Evolutionary conservation across 441 rosid genomes (phyloP).

Genomic region (Adansonia madagascariensis): DNA sequence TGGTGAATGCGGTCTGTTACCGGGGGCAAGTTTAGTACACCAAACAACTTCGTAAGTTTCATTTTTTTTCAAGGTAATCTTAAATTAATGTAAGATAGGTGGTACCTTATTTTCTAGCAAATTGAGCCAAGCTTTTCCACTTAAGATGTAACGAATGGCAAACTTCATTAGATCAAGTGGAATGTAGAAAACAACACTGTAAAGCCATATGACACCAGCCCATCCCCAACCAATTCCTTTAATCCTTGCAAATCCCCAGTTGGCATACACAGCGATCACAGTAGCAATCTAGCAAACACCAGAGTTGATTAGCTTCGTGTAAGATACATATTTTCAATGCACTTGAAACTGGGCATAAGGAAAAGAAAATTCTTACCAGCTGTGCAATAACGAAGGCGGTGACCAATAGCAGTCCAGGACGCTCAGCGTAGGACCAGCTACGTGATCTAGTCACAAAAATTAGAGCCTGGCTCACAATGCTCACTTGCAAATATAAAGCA

Average conservation of each 20-base stretch:
- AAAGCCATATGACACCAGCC: slow-evolving; percentile 91
- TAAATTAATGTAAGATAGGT: background rate
- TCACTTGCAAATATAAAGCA: slow-evolving; percentile 89
- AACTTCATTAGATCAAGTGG: slow-evolving; percentile 85
- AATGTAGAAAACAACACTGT: slow-evolving; percentile 71
- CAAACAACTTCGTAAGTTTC: background rate
- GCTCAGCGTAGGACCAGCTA: slow-evolving; percentile 87
- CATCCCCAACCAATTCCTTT: slow-evolving; percentile 89
- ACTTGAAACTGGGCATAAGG: background rate
- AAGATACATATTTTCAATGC: background rate
- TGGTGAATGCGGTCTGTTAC: slow-evolving; percentile 83
- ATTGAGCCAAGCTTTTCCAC: slow-evolving; percentile 88
- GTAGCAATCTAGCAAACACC: slow-evolving; percentile 64
- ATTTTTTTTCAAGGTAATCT: background rate
- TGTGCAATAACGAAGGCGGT: slow-evolving; percentile 70
- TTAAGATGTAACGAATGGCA: slow-evolving; percentile 69
- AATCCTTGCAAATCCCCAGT: slow-evolving; percentile 80
- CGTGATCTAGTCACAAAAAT: slow-evolving; percentile 90
- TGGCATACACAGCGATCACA: slow-evolving; percentile 63
- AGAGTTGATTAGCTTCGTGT: background rate
- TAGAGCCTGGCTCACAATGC: slow-evolving; percentile 91
- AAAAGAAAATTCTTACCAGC: slow-evolving; percentile 45
- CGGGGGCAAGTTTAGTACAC: background rate
- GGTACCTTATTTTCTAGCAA: slow-evolving; percentile 84
- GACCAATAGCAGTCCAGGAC: slow-evolving; percentile 68